Percentiles rank a stretch among this genome's conserved stretches.
Evolutionary conservation across 768 basidiomycete species (phyloP).

Genomic region (Suillus alpinus): DNA sequence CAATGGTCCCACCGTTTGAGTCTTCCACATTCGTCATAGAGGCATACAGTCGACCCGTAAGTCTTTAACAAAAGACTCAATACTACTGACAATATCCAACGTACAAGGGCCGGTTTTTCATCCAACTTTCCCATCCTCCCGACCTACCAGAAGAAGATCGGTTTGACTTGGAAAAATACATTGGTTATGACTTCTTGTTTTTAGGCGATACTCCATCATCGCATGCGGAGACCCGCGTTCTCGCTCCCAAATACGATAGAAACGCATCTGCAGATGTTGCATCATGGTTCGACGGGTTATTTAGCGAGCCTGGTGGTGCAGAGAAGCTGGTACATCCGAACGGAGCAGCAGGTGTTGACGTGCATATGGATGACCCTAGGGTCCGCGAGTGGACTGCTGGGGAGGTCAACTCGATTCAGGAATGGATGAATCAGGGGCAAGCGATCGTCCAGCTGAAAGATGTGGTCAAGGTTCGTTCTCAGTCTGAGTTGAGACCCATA

Average conservation of each 20-base stretch:
- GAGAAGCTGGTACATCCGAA: constrained; percentile 15
- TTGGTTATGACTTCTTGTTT: constrained; percentile 1
- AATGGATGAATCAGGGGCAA: constrained; percentile 37
- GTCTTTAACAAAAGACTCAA: not conserved
- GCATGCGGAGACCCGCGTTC: constrained; percentile 14
- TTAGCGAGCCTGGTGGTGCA: constrained; percentile 18
- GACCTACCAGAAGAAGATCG: constrained; percentile 1
- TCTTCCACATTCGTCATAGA: constrained; percentile 27
- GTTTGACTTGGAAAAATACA: constrained; percentile 2
- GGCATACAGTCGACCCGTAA: constrained; percentile 26
- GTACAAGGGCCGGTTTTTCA: constrained; percentile 23
- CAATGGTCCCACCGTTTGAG: constrained; percentile 25
- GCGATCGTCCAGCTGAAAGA: constrained; percentile 25
- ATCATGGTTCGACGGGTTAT: constrained; percentile 28
- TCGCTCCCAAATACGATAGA: constrained; percentile 20
- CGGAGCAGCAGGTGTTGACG: constrained; percentile 9
- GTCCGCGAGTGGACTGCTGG: constrained; percentile 40
- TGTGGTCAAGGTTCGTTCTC: constrained; percentile 22
- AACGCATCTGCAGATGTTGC: constrained; percentile 35
- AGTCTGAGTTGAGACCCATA: not conserved
- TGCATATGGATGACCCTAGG: constrained; percentile 33
- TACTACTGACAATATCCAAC: not conserved
- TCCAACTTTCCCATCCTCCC: constrained; percentile 22
- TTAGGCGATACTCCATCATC: constrained; percentile 3
- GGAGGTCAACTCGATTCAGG: constrained; percentile 32